Evolutionary conservation across 2,329 filamentous ascomycete genomes (phyloP).

Genomic region (Tricladium varicosporioides): DNA sequence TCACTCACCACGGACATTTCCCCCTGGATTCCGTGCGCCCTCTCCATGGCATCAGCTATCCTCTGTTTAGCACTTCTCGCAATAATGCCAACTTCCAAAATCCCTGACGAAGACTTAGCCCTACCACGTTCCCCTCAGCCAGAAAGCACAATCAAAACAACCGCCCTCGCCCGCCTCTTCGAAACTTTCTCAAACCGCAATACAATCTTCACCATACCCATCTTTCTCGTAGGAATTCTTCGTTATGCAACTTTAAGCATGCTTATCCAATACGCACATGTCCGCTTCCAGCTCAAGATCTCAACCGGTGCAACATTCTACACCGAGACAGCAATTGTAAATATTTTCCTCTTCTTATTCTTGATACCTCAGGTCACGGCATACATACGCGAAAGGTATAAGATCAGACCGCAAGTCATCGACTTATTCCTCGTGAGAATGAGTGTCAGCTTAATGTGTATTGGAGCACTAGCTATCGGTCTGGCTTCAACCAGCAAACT

Average conservation of each 20-base stretch:
- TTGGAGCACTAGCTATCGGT: conserved; percentile 27
- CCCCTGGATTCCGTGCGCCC: conserved; percentile 31
- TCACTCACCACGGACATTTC: conserved; percentile 30
- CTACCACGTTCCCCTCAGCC: not conserved
- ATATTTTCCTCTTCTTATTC: conserved; percentile 31
- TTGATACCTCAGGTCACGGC: conserved; percentile 23
- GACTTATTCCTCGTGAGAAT: conserved; percentile 28
- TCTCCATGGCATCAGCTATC: conserved; percentile 26
- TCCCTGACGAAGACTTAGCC: not conserved
- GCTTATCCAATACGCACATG: conserved; percentile 32
- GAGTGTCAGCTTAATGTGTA: conserved; percentile 26
- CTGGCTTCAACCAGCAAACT: conserved; percentile 16
- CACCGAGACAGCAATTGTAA: conserved; percentile 31
- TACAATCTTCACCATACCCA: conserved; percentile 25
- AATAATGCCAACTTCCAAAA: conserved; percentile 20
- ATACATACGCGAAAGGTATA: conserved; percentile 20
- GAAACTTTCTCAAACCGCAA: conserved; percentile 19
- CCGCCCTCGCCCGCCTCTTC: not conserved
- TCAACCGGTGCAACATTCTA: conserved; percentile 32
- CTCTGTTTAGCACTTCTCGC: conserved; percentile 23
- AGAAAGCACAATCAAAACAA: not conserved
- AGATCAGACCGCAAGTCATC: conserved; percentile 21
- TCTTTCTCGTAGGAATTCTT: conserved; percentile 32
- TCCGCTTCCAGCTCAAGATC: conserved; percentile 29
- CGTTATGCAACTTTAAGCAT: conserved; percentile 32